Percentiles rank a stretch among this genome's conserved stretches.
These are phyloP conservation scores for Hibiscus syriacus DNA, from an alignment of 345 rosid species.

Conservation along the genomic window DNA sequence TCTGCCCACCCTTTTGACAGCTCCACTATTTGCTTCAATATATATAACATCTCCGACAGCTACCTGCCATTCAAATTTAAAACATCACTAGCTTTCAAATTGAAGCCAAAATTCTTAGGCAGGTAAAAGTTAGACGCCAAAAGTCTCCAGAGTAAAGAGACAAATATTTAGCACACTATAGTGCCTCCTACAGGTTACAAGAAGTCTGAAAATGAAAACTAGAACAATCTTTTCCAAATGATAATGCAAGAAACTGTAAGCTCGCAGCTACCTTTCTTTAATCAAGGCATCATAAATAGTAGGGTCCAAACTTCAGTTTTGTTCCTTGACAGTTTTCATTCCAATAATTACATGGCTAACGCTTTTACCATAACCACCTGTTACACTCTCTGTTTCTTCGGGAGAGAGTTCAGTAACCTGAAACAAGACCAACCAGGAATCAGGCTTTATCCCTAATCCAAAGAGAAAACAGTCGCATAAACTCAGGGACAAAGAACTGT, in stretches of 20 bases:
- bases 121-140: not conserved
- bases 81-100: too few relatives aligned
- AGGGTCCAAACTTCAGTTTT: conserved; percentile 96
- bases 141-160: not conserved
- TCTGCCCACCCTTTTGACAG: conserved; percentile 93
- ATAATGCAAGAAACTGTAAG: conserved; percentile 11
- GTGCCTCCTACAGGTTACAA: not conserved
- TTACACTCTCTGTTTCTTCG: conserved; percentile 84
- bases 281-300: conserved; percentile 94
- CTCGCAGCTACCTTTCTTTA: conserved; percentile 64
- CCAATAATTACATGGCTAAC: conserved; percentile 98
- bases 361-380: conserved; percentile 98
- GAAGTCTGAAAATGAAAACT: not conserved
- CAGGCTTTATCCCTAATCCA: conserved; percentile 7
- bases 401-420: conserved; percentile 97
- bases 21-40: conserved; percentile 97
- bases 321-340: conserved; percentile 94
- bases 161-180: not conserved
- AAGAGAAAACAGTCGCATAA: conserved; percentile 4
- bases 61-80: conserved; percentile 61
- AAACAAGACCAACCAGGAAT: conserved; percentile 14
- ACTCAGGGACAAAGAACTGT: conserved; percentile 1
- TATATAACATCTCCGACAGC: conserved; percentile 98
- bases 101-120: not conserved
- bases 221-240: not conserved